These are phyloP conservation scores for Leccinum laetum DNA, from an alignment of 1,284 basidiomycete genomes.

Conservation along the genomic window DNA sequence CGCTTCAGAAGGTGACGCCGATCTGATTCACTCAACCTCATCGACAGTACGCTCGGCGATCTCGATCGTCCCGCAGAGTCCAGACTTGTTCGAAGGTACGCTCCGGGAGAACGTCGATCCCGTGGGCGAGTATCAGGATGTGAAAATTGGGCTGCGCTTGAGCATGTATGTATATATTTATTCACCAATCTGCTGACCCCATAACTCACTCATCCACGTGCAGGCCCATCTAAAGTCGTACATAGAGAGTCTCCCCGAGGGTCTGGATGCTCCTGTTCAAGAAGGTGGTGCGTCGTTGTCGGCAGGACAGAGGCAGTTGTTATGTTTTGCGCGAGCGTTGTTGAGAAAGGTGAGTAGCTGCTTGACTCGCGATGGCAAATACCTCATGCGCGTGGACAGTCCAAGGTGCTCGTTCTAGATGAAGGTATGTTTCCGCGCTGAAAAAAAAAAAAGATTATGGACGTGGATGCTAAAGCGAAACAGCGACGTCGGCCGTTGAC, in stretches of 20 bases:
- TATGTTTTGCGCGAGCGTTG: conserved; percentile 83
- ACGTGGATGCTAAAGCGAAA: background rate
- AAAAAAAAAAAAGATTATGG: background rate
- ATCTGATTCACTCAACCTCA: background rate
- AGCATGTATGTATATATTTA: conserved; percentile 50
- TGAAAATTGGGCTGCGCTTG: conserved; percentile 84
- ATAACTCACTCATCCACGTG: background rate
- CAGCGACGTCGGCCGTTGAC: conserved; percentile 84
- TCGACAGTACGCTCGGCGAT: conserved; percentile 66
- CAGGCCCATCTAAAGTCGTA: conserved; percentile 70
- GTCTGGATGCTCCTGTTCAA: conserved; percentile 74
- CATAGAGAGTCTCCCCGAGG: conserved; percentile 68
- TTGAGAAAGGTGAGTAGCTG: conserved; percentile 53
- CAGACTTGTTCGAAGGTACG: conserved; percentile 85
- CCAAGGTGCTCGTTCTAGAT: conserved; percentile 88
- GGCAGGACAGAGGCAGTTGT: conserved; percentile 81
- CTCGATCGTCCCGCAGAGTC: conserved; percentile 88
- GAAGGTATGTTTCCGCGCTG: conserved; percentile 48
- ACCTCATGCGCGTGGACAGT: conserved; percentile 35
- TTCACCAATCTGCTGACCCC: conserved; percentile 3
- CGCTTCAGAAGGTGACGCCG: background rate
- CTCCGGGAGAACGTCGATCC: conserved; percentile 87
- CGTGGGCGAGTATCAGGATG: conserved; percentile 67
- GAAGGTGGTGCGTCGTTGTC: conserved; percentile 86
- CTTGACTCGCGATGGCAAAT: background rate